phyloP scores from a whole-genome alignment of 2,329 filamentous ascomycete genomes.

The Epichloe uncinata region DNA sequence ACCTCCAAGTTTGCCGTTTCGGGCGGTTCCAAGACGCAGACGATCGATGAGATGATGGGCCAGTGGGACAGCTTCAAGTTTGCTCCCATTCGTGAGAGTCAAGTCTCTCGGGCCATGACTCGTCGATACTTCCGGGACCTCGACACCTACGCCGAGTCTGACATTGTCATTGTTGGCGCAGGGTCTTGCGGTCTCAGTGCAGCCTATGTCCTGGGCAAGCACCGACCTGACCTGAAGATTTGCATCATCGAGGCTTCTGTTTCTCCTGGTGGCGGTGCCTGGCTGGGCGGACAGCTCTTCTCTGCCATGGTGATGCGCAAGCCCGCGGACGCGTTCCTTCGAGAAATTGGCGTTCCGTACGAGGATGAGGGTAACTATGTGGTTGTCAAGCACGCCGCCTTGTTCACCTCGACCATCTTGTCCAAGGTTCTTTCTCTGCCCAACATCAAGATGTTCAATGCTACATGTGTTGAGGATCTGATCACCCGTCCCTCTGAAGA shows the following conservation, averaged over 20 bases:
- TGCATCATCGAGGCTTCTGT: constrained; percentile 83
- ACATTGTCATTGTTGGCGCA: constrained; percentile 86
- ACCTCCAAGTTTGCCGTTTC: constrained; percentile 28
- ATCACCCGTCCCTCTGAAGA: constrained; percentile 59
- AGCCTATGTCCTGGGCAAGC: constrained; percentile 71
- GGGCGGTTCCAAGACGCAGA: constrained; percentile 25
- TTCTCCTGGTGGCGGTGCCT: constrained; percentile 76
- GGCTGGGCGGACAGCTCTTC: constrained; percentile 91
- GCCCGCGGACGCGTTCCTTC: constrained; percentile 74
- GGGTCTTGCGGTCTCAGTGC: constrained; percentile 78
- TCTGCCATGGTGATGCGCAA: constrained; percentile 92
- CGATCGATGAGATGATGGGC: constrained; percentile 52
- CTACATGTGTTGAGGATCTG: constrained; percentile 81
- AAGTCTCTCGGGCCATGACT: constrained; percentile 89
- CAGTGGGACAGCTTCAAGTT: constrained; percentile 78
- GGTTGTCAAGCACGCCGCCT: constrained; percentile 84
- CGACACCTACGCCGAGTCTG: constrained; percentile 78
- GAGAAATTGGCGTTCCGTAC: constrained; percentile 68
- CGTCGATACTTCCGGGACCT: constrained; percentile 85
- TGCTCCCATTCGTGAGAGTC: constrained; percentile 76
- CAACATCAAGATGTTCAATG: constrained; percentile 95
- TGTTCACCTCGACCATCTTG: constrained; percentile 82
- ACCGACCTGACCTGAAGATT: constrained; percentile 81
- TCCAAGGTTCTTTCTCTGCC: constrained; percentile 72
- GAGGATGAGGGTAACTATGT: constrained; percentile 84